Conservation (phyloP, 345 rosid genomes). For the Aurinia saxatilis region DNA sequence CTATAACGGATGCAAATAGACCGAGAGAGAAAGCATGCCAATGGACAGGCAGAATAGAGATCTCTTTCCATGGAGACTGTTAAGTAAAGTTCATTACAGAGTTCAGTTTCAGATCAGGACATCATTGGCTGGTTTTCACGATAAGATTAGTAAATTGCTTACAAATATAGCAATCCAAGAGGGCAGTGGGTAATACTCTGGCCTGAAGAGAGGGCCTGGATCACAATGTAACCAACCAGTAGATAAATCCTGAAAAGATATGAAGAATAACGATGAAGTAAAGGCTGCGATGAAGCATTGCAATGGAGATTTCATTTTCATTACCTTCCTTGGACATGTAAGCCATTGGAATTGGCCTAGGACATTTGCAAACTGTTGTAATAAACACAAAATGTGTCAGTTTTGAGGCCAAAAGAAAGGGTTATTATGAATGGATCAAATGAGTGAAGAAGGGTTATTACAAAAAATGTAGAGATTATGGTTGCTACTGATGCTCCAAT, state of each 20-base stretch:
- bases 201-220: slow-evolving; percentile 77
- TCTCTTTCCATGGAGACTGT: slow-evolving; percentile 85
- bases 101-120: background rate
- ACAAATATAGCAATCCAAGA: slow-evolving; percentile 63
- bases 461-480: slow-evolving; percentile 74
- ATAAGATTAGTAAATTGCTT: background rate
- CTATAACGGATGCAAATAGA: slow-evolving; percentile 88
- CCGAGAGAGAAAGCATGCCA: slow-evolving; percentile 94
- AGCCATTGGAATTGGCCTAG: slow-evolving; percentile 78
- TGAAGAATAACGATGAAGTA: background rate
- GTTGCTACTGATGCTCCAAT: slow-evolving; percentile 90
- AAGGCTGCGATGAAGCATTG: background rate
- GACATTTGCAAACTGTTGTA: slow-evolving; percentile 69
- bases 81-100: background rate
- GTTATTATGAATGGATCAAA: background rate
- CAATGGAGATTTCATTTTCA: background rate
- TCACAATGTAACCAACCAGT: slow-evolving; percentile 94
- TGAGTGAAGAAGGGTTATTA: slow-evolving; percentile 27
- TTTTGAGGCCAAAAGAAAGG: background rate
- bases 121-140: background rate
- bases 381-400: slow-evolving; percentile 2
- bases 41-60: slow-evolving; percentile 68
- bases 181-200: slow-evolving; percentile 51
- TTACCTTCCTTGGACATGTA: slow-evolving; percentile 95
- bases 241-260: slow-evolving; percentile 59